Conservation (phyloP, 2,329 filamentous ascomycete species). For the Aspergillus sp. region DNA sequence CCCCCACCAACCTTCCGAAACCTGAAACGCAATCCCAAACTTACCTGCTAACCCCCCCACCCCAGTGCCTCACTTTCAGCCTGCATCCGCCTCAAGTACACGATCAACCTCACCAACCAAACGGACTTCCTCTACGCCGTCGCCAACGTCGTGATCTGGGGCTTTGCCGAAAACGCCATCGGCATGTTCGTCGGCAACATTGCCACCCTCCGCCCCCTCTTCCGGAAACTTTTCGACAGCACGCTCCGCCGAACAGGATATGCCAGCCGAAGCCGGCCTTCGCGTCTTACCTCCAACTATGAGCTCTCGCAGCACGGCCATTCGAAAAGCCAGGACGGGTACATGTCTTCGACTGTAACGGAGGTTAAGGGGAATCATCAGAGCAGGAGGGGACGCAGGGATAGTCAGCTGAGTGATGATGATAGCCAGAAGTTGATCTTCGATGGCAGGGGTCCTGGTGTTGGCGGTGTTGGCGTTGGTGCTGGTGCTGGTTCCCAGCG, state of each 20-base stretch:
- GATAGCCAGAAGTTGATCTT: constrained; percentile 25
- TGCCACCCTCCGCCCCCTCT: constrained; percentile 47
- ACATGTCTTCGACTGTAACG: constrained; percentile 5
- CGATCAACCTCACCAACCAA: constrained; percentile 41
- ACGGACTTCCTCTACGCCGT: constrained; percentile 43
- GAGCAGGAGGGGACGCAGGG: neutral
- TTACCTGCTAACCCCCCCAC: constrained; percentile 4
- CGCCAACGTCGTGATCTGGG: constrained; percentile 48
- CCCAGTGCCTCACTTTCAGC: constrained; percentile 27
- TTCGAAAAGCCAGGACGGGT: constrained; percentile 11
- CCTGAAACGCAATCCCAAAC: neutral
- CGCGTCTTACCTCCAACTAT: constrained; percentile 5
- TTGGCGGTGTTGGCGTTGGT: too few species aligned
- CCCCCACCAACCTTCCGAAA: constrained; percentile 5
- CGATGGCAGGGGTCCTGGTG: neutral
- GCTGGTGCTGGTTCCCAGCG: too few species aligned
- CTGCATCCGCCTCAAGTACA: constrained; percentile 45
- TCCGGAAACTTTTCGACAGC: constrained; percentile 27
- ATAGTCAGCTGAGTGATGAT: constrained; percentile 18
- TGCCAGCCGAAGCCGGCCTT: constrained; percentile 2
- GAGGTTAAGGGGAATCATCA: neutral
- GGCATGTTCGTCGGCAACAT: constrained; percentile 52
- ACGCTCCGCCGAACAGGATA: constrained; percentile 17
- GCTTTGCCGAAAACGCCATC: constrained; percentile 50
- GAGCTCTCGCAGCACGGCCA: constrained; percentile 15